Percentiles rank a stretch among this genome's conserved stretches.
Evolutionary conservation across 2,329 filamentous ascomycete genomes (phyloP).

Genomic region (Thermothelomyces thermophilus): DNA sequence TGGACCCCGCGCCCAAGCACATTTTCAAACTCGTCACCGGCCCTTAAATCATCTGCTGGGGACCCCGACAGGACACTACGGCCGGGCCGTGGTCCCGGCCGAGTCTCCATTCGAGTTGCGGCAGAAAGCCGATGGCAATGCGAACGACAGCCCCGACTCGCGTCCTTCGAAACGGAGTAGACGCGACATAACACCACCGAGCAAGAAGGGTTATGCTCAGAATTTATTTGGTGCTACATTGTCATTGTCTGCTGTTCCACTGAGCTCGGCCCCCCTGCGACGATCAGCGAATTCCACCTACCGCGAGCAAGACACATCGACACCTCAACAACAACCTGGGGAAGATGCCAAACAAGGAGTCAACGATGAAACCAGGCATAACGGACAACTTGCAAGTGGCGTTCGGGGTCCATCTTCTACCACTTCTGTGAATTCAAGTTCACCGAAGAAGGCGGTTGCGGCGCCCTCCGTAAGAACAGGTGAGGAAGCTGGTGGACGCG

Average conservation of each 20-base stretch:
- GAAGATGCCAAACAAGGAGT: not conserved
- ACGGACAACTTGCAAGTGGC: not conserved
- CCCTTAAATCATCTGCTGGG: slow-evolving; percentile 56
- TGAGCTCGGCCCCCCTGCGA: slow-evolving; percentile 29
- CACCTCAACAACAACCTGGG: slow-evolving; percentile 1
- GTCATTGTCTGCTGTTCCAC: slow-evolving; percentile 35
- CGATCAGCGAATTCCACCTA: slow-evolving; percentile 16
- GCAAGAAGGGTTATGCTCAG: slow-evolving; percentile 44
- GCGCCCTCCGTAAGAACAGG: not conserved
- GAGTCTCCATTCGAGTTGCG: slow-evolving; percentile 62
- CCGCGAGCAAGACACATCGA: not conserved
- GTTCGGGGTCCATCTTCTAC: not conserved
- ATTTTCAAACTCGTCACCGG: slow-evolving; percentile 36
- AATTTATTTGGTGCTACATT: slow-evolving; percentile 44
- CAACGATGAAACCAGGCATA: not conserved
- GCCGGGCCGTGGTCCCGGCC: slow-evolving; percentile 50
- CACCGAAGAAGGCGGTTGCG: not conserved
- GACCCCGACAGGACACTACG: slow-evolving; percentile 56
- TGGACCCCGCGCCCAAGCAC: slow-evolving; percentile 21
- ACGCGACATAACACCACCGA: slow-evolving; percentile 33
- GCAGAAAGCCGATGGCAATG: slow-evolving; percentile 30
- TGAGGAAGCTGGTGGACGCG: not conserved
- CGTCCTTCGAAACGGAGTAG: slow-evolving; percentile 38
- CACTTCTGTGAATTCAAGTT: not conserved
- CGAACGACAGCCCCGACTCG: slow-evolving; percentile 22